phyloP scores from a whole-genome alignment of 2,329 filamentous ascomycete species.

The Fusarium nodosum region DNA sequence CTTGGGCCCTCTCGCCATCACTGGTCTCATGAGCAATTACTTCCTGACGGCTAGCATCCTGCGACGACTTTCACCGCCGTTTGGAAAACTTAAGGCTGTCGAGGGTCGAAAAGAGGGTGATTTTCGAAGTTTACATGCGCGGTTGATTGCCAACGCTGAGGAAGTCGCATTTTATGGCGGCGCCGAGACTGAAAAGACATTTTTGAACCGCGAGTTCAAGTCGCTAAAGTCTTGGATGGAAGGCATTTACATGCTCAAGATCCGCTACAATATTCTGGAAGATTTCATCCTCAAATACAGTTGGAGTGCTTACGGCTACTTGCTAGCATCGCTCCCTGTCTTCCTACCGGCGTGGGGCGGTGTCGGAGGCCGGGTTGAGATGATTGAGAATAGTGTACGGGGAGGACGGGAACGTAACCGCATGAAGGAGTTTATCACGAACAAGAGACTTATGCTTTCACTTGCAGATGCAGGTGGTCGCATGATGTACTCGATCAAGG shows the following conservation, averaged over 20 bases:
- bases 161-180: constrained; percentile 98
- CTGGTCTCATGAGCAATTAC: constrained; percentile 90
- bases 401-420: constrained; percentile 80
- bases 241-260: constrained; percentile 96
- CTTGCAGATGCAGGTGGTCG: constrained; percentile 94
- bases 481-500: constrained; percentile 99
- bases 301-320: constrained; percentile 97
- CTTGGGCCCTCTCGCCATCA: constrained; percentile 87
- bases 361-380: constrained; percentile 78
- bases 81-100: constrained; percentile 95
- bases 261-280: constrained; percentile 98
- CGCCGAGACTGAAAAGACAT: constrained; percentile 93
- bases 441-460: constrained; percentile 97
- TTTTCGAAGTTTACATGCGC: constrained; percentile 90
- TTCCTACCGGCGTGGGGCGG: constrained; percentile 97
- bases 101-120: constrained; percentile 96
- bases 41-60: constrained; percentile 93
- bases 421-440: constrained; percentile 99
- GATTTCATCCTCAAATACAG: constrained; percentile 99
- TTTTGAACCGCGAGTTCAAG: constrained; percentile 91
- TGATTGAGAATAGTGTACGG: constrained; percentile 64
- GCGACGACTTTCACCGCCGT: constrained; percentile 89
- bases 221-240: constrained; percentile 98
- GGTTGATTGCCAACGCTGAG: constrained; percentile 95
- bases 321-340: constrained; percentile 91